phyloP scores from a whole-genome alignment of 768 basidiomycete genomes.

The Psilocybe cubensis region DNA sequence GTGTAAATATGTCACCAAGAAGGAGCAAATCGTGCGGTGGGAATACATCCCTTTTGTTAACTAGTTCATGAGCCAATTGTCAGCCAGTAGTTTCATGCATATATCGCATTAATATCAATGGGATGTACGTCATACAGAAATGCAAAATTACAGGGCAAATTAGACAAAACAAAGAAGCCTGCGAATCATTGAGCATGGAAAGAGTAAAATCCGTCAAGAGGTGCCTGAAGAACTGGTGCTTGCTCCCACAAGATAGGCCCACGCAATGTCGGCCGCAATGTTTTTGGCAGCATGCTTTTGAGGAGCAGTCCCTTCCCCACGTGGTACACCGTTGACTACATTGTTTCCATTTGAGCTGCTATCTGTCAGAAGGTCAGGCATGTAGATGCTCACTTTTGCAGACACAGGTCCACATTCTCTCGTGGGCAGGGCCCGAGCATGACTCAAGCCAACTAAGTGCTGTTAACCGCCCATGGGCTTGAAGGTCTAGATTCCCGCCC shows the following conservation, averaged over 20 bases:
- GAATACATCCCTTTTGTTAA: neutral
- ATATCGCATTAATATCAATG: neutral
- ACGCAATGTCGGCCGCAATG: constrained; percentile 49
- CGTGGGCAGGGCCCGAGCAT: constrained; percentile 44
- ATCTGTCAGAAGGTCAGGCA: constrained; percentile 10
- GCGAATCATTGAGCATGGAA: neutral
- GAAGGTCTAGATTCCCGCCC: constrained; percentile 48
- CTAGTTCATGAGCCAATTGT: neutral
- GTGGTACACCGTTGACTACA: constrained; percentile 53
- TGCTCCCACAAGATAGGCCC: constrained; percentile 35
- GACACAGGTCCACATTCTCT: constrained; percentile 54
- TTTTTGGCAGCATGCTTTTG: constrained; percentile 55
- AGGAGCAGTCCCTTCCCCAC: constrained; percentile 51
- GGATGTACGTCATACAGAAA: neutral
- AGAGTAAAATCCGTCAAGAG: neutral
- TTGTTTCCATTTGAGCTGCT: constrained; percentile 4
- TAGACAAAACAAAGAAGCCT: neutral
- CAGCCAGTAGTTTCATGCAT: neutral
- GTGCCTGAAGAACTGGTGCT: constrained; percentile 7
- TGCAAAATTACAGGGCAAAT: neutral
- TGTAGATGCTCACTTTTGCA: constrained; percentile 55
- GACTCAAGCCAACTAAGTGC: constrained; percentile 61
- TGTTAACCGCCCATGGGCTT: constrained; percentile 42
- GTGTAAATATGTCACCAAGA: constrained; percentile 5
- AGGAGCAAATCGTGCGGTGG: neutral